Evolutionary conservation across 2,329 filamentous ascomycete genomes (phyloP).

Genomic region (Eutypella sp.): DNA sequence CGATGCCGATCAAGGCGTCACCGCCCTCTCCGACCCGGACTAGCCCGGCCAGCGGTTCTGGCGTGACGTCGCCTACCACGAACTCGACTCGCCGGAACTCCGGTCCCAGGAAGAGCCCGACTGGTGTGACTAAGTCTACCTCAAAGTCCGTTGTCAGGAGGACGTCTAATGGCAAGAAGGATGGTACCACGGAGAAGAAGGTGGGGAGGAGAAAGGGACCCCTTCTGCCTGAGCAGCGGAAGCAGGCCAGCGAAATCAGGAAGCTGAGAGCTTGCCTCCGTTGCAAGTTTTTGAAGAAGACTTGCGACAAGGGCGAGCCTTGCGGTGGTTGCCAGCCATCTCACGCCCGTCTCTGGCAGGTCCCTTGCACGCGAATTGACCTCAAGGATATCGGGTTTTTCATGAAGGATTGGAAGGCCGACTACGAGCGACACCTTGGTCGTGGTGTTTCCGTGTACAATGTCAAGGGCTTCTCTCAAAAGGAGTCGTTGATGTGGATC

Average conservation of each 20-base stretch:
- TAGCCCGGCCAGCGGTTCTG: constrained; percentile 56
- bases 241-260: constrained; percentile 94
- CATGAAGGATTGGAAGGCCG: constrained; percentile 99
- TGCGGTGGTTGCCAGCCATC: constrained; percentile 94
- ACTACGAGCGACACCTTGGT: constrained; percentile 86
- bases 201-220: constrained; percentile 87
- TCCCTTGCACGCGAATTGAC: constrained; percentile 94
- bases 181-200: constrained; percentile 78
- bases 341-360: constrained; percentile 93
- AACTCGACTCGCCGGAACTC: constrained; percentile 63
- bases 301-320: constrained; percentile 94
- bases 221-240: constrained; percentile 85
- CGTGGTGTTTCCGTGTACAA: constrained; percentile 88
- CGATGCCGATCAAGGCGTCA: constrained; percentile 63
- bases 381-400: constrained; percentile 99
- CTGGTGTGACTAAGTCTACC: constrained; percentile 58
- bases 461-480: constrained; percentile 75
- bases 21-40: constrained; percentile 51
- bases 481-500: constrained; percentile 76
- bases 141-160: constrained; percentile 80
- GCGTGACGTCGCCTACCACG: constrained; percentile 56
- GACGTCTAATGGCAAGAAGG: constrained; percentile 71
- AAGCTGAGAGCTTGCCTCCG: constrained; percentile 90
- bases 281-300: constrained; percentile 99
- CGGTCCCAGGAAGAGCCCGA: constrained; percentile 70